These are phyloP conservation scores for Schoenoplectus tabernaemontani DNA, from an alignment of 202 grass and related monocot species.

Conservation along the genomic window DNA sequence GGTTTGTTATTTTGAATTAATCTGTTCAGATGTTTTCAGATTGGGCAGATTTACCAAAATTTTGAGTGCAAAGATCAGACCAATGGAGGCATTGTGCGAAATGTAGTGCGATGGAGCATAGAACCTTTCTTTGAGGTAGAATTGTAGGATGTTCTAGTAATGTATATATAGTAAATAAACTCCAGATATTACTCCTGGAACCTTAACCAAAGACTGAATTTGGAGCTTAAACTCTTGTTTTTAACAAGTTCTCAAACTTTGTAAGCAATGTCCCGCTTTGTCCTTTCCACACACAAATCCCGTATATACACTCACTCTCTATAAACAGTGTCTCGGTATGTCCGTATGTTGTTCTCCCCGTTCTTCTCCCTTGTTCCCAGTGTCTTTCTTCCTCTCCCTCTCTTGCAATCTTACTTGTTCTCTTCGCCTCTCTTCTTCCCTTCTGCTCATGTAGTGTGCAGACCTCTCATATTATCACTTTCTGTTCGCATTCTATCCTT, in stretches of 20 bases:
- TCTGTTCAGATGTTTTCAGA: slow-evolving; percentile 31
- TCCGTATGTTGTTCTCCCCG: background rate
- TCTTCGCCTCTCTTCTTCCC: background rate
- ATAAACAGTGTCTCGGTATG: background rate
- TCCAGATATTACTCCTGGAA: background rate
- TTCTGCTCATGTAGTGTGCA: too few relatives aligned
- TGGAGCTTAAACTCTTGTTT: background rate
- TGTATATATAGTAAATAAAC: background rate
- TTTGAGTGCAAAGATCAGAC: slow-evolving; percentile 71
- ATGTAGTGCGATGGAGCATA: slow-evolving; percentile 93
- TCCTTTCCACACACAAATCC: background rate
- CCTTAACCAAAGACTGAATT: background rate
- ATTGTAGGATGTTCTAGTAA: background rate
- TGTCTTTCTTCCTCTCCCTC: too few relatives aligned
- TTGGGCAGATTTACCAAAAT: slow-evolving; percentile 96
- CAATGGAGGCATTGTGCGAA: slow-evolving; percentile 57
- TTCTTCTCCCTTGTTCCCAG: background rate
- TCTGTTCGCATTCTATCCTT: background rate
- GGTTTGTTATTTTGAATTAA: background rate
- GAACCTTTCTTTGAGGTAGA: slow-evolving; percentile 74
- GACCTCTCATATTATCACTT: background rate
- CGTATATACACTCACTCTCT: background rate
- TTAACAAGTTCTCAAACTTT: background rate
- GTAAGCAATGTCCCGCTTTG: background rate
- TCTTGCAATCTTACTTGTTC: too few relatives aligned